Evolutionary conservation across 2,329 filamentous ascomycete species (phyloP).

Genomic region (Fusarium denticulatum): DNA sequence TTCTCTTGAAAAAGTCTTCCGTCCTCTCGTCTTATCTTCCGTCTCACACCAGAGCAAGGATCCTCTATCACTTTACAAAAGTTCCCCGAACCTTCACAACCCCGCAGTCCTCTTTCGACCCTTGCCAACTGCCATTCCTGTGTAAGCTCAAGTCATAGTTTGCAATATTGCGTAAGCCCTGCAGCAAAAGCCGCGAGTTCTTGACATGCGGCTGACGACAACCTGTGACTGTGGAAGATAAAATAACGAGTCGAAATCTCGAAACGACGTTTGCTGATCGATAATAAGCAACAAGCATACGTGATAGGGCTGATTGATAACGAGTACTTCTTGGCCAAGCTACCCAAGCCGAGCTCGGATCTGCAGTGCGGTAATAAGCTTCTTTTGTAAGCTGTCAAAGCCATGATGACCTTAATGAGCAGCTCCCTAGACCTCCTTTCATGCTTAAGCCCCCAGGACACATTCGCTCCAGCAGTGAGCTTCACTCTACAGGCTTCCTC

Average conservation of each 20-base stretch:
- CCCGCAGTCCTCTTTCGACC: slow-evolving; percentile 14
- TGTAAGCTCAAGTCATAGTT: slow-evolving; percentile 10
- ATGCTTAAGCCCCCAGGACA: background rate
- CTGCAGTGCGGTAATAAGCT: background rate
- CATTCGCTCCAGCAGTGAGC: too few species aligned
- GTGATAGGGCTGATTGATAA: slow-evolving; percentile 20
- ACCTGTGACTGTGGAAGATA: background rate
- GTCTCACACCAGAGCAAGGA: slow-evolving; percentile 10
- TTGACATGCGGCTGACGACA: slow-evolving; percentile 28
- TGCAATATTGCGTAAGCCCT: slow-evolving; percentile 28
- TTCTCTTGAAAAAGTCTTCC: background rate
- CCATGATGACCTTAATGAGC: background rate
- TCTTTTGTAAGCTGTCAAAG: background rate
- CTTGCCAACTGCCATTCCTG: slow-evolving; percentile 12
- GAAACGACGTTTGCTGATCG: slow-evolving; percentile 13
- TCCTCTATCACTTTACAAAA: slow-evolving; percentile 32
- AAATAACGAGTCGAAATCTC: background rate
- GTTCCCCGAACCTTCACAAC: slow-evolving; percentile 20
- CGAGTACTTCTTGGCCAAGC: background rate
- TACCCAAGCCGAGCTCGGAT: background rate
- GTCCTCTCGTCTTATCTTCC: slow-evolving; percentile 17
- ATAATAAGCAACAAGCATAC: background rate
- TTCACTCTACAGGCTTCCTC: background rate
- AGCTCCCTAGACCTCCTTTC: background rate
- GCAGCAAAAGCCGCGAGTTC: slow-evolving; percentile 15